Base-by-base conservation (phyloP, 495 filamentous ascomycete genomes). In the Annulohypoxylon stygium region DNA sequence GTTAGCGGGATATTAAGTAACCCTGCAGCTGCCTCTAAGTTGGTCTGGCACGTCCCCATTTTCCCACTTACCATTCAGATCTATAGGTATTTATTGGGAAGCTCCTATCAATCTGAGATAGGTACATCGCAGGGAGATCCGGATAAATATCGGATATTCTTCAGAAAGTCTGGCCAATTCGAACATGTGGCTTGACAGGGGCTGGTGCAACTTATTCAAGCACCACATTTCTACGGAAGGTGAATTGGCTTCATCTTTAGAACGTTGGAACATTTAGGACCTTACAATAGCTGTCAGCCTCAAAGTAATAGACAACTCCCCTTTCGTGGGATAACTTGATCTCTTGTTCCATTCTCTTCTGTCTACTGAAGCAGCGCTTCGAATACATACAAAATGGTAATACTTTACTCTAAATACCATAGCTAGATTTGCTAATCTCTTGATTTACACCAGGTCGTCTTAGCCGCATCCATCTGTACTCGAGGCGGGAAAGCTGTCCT, bases 401-500 rank as follows among this genome's bases (percentile, higher is more conserved):
- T 53, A 68, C 30, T 69, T 59, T 71, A 3, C 8, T 9, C 20
- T 66, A 69, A 77, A 41, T 67, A 63, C 62, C 57, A 23, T 34
- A 43, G 16, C 11, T 50, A 34, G 10, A 57, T 55, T 73, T 60
- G 68, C 76, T 71, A 61, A 75, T 51, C 25, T 62, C 18, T n/a
- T 69, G 48, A 45, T 64, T 76, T 67, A 65, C 62, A 45, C 37
- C 77, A 97, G 96, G 96, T 99, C 81, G 93, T 99, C 79, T 93
- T 99, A 78, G 96, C 96, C 82, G 96, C 96, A 63, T 98, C 97
- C 78, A 97, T 99, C 86, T 98, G 96, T 82, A 98, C 97, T 78
- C 92, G 96, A 69, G 96, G 96, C 79, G 96, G 96, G 73, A 98
- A 98, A 86, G 93, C 94, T 75, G 94, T 99, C 76, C 89, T 99